Conservation (phyloP, 148 eudicot species). For the Vaccinium macrocarpon region DNA sequence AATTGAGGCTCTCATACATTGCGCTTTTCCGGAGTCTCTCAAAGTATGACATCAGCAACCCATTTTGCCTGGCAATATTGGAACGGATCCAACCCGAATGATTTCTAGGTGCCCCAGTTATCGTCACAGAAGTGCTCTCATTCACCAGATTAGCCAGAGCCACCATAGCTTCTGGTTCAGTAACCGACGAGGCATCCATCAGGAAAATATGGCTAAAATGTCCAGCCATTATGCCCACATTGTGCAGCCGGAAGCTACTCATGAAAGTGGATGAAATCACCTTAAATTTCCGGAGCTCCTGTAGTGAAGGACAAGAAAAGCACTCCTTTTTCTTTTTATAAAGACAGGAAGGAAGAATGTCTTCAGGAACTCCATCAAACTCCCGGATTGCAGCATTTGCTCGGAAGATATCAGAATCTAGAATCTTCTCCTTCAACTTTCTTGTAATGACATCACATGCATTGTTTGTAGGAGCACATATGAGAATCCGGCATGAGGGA, state of each 20-base stretch:
- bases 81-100: constrained; percentile 26
- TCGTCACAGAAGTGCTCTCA: constrained; percentile 17
- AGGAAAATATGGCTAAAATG: constrained; percentile 28
- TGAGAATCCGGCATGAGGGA: constrained; percentile 23
- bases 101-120: constrained; percentile 18
- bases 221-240: constrained; percentile 24
- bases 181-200: constrained; percentile 25
- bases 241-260: constrained; percentile 23
- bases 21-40: constrained; percentile 20
- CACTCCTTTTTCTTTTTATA: constrained; percentile 3
- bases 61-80: constrained; percentile 21
- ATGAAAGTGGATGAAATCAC: constrained; percentile 28
- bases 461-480: constrained; percentile 18
- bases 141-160: constrained; percentile 24
- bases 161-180: constrained; percentile 26
- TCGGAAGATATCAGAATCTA: constrained; percentile 21
- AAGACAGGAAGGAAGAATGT: constrained; percentile 21
- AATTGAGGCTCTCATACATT: constrained; percentile 4
- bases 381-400: constrained; percentile 35
- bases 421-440: constrained; percentile 12
- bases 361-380: constrained; percentile 27
- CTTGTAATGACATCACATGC: constrained; percentile 22
- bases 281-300: constrained; percentile 17
- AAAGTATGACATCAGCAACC: constrained; percentile 22
- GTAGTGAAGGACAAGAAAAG: constrained; percentile 23